Evolutionary conservation across 768 basidiomycete species (phyloP).

Genomic region (Lentinula guzmanii): DNA sequence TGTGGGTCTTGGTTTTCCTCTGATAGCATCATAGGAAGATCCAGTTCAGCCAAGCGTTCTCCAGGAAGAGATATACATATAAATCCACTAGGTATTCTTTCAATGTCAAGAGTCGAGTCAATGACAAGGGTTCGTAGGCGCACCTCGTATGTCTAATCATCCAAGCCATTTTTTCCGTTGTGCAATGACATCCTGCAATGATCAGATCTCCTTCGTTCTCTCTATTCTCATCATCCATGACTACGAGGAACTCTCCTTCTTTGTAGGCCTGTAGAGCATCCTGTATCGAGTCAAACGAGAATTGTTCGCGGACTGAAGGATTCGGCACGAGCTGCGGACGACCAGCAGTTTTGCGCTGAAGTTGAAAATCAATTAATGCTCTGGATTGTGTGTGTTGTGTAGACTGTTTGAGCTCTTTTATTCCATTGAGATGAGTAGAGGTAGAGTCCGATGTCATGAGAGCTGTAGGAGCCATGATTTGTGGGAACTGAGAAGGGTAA

Average conservation of each 20-base stretch:
- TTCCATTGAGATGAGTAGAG: not conserved
- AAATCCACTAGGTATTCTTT: slow-evolving; percentile 61
- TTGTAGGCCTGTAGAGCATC: slow-evolving; percentile 73
- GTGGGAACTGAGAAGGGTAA: not conserved
- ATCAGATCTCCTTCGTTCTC: slow-evolving; percentile 99
- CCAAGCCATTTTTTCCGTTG: slow-evolving; percentile 98
- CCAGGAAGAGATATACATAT: slow-evolving; percentile 84
- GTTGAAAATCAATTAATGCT: slow-evolving; percentile 1
- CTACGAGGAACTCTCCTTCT: slow-evolving; percentile 87
- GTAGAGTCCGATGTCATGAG: not conserved
- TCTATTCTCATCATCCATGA: slow-evolving; percentile 93
- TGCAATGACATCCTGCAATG: slow-evolving; percentile 76
- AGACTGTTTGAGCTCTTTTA: not conserved
- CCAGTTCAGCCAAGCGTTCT: slow-evolving; percentile 67
- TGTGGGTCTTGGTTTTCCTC: slow-evolving; percentile 81
- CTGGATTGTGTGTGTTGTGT: not conserved
- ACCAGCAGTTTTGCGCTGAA: not conserved
- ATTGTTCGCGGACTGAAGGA: slow-evolving; percentile 29
- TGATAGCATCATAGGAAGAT: slow-evolving; percentile 92
- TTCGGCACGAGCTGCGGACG: slow-evolving; percentile 25
- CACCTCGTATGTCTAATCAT: slow-evolving; percentile 96
- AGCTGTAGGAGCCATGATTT: not conserved
- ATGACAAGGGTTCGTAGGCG: slow-evolving; percentile 13
- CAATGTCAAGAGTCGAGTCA: not conserved
- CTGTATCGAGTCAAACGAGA: slow-evolving; percentile 76